phyloP scores from a whole-genome alignment of 148 eudicot genomes.

The Vaccinium vitisidaea region DNA sequence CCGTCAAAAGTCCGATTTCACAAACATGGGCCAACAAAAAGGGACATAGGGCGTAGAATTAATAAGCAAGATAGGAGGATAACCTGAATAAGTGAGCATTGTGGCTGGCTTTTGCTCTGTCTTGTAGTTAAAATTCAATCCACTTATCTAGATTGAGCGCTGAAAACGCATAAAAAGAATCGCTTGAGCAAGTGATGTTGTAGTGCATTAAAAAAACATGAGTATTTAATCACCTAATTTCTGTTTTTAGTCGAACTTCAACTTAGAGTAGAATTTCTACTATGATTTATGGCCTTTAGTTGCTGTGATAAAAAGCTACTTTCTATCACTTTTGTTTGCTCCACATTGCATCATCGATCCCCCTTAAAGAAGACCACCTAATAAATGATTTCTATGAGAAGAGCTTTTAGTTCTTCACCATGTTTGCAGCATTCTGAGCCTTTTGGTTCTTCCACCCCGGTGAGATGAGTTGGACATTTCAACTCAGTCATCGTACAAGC shows the following conservation, averaged over 20 bases:
- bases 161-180: conserved; percentile 31
- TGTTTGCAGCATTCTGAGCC: background rate
- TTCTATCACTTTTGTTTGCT: background rate
- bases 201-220: background rate
- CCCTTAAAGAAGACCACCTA: background rate
- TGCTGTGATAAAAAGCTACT: background rate
- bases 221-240: background rate
- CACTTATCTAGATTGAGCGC: conserved; percentile 87
- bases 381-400: background rate
- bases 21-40: background rate
- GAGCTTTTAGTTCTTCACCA: background rate
- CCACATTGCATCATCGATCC: background rate
- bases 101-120: conserved; percentile 86
- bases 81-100: conserved; percentile 91
- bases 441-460: background rate
- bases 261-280: background rate
- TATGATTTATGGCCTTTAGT: background rate
- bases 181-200: background rate
- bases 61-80: conserved; percentile 20
- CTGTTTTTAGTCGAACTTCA: background rate
- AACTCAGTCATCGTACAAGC: conserved; percentile 6
- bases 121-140: conserved; percentile 86
- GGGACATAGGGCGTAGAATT: background rate
- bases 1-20: background rate
- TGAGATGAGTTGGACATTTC: background rate